phyloP scores from a whole-genome alignment of 2,329 filamentous ascomycete genomes.

The Botryosphaeria dothidea region DNA sequence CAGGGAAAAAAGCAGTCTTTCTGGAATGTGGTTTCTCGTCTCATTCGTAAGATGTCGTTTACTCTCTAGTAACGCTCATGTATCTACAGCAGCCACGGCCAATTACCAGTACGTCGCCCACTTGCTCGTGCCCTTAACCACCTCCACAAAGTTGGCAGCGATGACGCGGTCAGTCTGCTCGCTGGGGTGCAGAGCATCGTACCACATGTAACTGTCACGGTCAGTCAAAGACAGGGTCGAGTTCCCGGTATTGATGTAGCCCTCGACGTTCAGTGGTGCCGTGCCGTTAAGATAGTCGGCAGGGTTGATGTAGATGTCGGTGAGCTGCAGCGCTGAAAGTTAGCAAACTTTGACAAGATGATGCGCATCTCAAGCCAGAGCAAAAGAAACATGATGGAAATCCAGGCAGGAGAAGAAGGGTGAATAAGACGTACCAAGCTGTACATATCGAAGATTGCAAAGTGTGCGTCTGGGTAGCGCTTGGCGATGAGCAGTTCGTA shows the following conservation, averaged over 20 bases:
- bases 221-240: conserved; percentile 39
- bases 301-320: conserved; percentile 66
- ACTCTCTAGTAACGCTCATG: not conserved
- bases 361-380: too few species aligned
- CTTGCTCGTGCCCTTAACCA: conserved; percentile 52
- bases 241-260: conserved; percentile 54
- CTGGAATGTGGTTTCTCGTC: not conserved
- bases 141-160: conserved; percentile 57
- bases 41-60: not conserved
- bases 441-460: conserved; percentile 70
- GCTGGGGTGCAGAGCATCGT: conserved; percentile 72
- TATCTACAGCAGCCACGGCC: not conserved
- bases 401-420: too few species aligned
- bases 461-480: conserved; percentile 55
- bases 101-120: conserved; percentile 47
- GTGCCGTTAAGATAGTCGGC: conserved; percentile 61
- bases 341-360: not conserved
- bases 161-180: conserved; percentile 62
- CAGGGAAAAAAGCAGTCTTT: too few species aligned
- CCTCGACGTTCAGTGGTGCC: conserved; percentile 62
- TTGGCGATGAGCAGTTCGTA: conserved; percentile 45
- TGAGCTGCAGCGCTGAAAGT: conserved; percentile 42
- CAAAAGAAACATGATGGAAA: too few species aligned
- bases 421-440: conserved; percentile 46
- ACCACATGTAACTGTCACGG: conserved; percentile 62